phyloP scores from a whole-genome alignment of 2,329 filamentous ascomycete species.

The Capronia americana region DNA sequence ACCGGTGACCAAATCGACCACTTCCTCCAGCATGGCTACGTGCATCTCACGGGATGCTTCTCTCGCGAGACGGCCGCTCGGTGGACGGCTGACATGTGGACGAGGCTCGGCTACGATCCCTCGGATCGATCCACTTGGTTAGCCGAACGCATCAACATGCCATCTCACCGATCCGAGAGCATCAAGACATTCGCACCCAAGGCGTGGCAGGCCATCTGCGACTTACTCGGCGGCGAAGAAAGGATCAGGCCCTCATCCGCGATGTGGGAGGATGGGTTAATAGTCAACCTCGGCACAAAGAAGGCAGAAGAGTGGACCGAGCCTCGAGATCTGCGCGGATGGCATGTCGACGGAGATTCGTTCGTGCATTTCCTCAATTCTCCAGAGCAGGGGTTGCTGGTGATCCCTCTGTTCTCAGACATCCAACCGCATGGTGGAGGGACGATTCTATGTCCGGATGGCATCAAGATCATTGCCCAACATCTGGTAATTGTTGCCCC shows the following conservation, averaged over 20 bases:
- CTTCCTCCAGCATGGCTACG: slow-evolving; percentile 63
- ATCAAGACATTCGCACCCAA: slow-evolving; percentile 65
- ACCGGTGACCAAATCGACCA: slow-evolving; percentile 57
- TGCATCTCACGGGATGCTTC: slow-evolving; percentile 63
- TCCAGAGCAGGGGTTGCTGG: slow-evolving; percentile 70
- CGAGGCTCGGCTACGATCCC: slow-evolving; percentile 68
- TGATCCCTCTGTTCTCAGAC: slow-evolving; percentile 72
- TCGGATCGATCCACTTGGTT: slow-evolving; percentile 70
- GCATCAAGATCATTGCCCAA: slow-evolving; percentile 35
- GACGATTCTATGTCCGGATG: slow-evolving; percentile 68
- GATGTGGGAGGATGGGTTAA: slow-evolving; percentile 70
- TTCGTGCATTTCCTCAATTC: slow-evolving; percentile 75
- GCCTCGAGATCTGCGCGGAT: slow-evolving; percentile 61
- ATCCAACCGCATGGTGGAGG: slow-evolving; percentile 66
- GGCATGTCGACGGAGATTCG: slow-evolving; percentile 76
- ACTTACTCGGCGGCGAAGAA: slow-evolving; percentile 69
- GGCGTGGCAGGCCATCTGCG: slow-evolving; percentile 71
- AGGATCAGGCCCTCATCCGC: slow-evolving; percentile 53
- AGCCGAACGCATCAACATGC: slow-evolving; percentile 69
- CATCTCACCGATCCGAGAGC: slow-evolving; percentile 61
- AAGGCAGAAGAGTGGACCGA: slow-evolving; percentile 58
- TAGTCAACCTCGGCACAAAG: slow-evolving; percentile 70
- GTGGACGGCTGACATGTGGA: slow-evolving; percentile 63
- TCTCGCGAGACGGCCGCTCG: slow-evolving; percentile 55
- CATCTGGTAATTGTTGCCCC: slow-evolving; percentile 44